Conservation (phyloP, 352 stramenopile genomes). For the Aphanomyces euteiches region DNA sequence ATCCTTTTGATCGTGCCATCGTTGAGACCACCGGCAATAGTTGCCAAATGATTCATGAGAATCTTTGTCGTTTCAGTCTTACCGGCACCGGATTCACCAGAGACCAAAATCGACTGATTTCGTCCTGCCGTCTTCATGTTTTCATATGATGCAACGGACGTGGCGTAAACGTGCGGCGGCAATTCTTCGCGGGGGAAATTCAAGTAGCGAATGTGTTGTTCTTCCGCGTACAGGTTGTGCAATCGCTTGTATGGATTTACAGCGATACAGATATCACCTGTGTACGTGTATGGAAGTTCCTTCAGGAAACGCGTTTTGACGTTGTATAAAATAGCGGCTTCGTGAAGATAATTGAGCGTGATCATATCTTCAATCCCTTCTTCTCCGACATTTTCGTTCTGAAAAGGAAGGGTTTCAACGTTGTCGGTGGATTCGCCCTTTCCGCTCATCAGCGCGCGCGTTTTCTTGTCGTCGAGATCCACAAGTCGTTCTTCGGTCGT, state of each 20-base stretch:
- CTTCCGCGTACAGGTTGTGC: conserved; percentile 77
- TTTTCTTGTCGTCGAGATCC: conserved; percentile 69
- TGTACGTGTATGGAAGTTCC: conserved; percentile 93
- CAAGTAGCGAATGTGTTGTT: conserved; percentile 64
- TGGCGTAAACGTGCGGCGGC: conserved; percentile 75
- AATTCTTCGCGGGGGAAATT: conserved; percentile 66
- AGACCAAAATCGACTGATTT: conserved; percentile 86
- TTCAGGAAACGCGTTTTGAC: conserved; percentile 81
- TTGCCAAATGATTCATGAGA: conserved; percentile 82
- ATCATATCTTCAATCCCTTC: conserved; percentile 86
- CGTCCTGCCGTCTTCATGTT: conserved; percentile 61
- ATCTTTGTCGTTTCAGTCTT: conserved; percentile 96
- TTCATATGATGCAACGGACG: conserved; percentile 69
- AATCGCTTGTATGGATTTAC: conserved; percentile 96
- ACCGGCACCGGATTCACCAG: conserved; percentile 82
- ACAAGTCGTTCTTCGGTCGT: conserved; percentile 59
- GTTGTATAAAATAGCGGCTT: conserved; percentile 90
- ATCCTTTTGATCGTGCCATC: conserved; percentile 95
- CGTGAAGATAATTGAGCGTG: conserved; percentile 84
- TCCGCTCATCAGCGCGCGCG: conserved; percentile 60
- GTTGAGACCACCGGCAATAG: conserved; percentile 75
- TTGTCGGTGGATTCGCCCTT: conserved; percentile 39
- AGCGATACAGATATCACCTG: conserved; percentile 95
- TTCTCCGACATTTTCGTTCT: conserved; percentile 68
- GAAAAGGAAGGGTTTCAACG: conserved; percentile 76